Evolutionary conservation across 805 yeast genomes (phyloP).

Genomic region (Saccharomycopsis malanga): DNA sequence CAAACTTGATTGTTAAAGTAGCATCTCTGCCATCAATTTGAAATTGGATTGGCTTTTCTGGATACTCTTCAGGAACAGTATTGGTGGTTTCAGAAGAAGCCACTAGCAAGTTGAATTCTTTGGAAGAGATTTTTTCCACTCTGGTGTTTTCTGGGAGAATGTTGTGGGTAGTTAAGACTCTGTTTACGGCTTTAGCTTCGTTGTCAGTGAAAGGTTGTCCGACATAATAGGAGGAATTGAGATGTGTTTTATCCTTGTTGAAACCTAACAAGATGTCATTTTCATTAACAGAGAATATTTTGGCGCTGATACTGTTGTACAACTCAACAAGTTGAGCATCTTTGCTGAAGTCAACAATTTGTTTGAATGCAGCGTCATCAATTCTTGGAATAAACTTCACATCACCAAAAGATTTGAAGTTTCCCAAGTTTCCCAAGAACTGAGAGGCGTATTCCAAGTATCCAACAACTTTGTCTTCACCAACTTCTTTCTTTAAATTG

Average conservation of each 20-base stretch:
- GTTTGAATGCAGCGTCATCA: conserved; percentile 39
- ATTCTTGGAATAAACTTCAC: conserved; percentile 73
- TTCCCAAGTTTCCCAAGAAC: conserved; percentile 67
- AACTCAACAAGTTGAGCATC: conserved; percentile 29
- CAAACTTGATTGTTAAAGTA: conserved; percentile 52
- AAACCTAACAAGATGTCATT: conserved; percentile 59
- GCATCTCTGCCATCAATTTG: conserved; percentile 35
- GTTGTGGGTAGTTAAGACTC: conserved; percentile 53
- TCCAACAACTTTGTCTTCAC: conserved; percentile 32
- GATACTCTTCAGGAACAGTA: conserved; percentile 42
- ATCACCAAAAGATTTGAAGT: conserved; percentile 84
- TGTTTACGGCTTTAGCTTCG: conserved; percentile 62
- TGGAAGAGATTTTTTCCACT: conserved; percentile 46
- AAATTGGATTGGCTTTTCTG: conserved; percentile 34
- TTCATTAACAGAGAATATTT: conserved; percentile 46
- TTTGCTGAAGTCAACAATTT: conserved; percentile 38
- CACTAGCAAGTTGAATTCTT: conserved; percentile 51
- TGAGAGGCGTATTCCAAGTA: conserved; percentile 74
- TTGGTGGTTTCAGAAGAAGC: conserved; percentile 56
- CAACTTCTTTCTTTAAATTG: conserved; percentile 28
- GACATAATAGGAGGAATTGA: conserved; percentile 62
- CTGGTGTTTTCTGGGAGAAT: conserved; percentile 79
- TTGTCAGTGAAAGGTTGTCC: conserved; percentile 41
- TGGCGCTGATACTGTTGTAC: conserved; percentile 38
- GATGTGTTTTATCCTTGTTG: conserved; percentile 33